Conservation (phyloP, 108 stramenopile species). For the Nitzschia sp. region DNA sequence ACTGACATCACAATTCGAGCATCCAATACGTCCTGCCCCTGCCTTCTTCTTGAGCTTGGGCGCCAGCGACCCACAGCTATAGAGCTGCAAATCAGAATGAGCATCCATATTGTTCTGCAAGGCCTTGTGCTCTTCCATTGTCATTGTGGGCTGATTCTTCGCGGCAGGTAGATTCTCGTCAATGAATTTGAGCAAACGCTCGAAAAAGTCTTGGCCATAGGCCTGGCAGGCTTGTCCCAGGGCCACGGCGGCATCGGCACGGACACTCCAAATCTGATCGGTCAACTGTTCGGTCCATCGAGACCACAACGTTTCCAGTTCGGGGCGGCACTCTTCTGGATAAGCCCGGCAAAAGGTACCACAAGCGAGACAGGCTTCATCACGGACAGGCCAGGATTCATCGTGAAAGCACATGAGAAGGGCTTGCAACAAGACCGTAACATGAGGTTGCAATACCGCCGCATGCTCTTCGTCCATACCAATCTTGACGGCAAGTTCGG, state of each 20-base stretch:
- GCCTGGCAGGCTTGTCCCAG: conserved; percentile 87
- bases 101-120: conserved; percentile 73
- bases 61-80: conserved; percentile 91
- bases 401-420: conserved; percentile 97
- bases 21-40: conserved; percentile 88
- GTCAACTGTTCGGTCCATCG: conserved; percentile 94
- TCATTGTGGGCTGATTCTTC: conserved; percentile 80
- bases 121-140: conserved; percentile 79
- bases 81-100: conserved; percentile 85
- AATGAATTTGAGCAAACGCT: conserved; percentile 50
- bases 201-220: conserved; percentile 60
- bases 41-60: conserved; percentile 94
- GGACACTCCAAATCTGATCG: conserved; percentile 97
- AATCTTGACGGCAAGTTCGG: conserved; percentile 91
- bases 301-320: conserved; percentile 80
- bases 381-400: conserved; percentile 97
- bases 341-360: conserved; percentile 86
- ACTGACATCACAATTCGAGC: conserved; percentile 73
- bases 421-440: conserved; percentile 77
- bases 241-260: conserved; percentile 93
- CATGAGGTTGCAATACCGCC: conserved; percentile 58
- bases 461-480: conserved; percentile 35
- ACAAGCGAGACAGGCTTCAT: conserved; percentile 95
- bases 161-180: conserved; percentile 65
- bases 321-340: conserved; percentile 85